These are phyloP conservation scores for Pythium oligandrum DNA, from an alignment of 352 stramenopile species.

Conservation along the genomic window DNA sequence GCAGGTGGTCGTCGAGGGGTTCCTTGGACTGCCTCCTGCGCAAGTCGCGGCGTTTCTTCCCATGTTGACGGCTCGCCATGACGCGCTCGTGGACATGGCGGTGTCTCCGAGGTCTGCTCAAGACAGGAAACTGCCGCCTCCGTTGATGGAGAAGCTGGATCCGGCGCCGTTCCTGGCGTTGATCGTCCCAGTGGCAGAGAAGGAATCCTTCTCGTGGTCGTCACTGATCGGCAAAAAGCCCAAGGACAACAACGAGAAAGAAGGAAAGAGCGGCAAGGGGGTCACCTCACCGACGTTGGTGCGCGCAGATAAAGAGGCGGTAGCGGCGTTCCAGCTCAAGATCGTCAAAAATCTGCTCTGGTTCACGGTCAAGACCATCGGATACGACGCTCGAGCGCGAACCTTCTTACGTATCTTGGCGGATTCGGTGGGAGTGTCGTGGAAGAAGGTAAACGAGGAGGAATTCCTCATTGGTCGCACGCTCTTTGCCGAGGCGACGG, in stretches of 20 bases:
- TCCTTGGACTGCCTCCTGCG: slow-evolving; percentile 39
- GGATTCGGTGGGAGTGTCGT: slow-evolving; percentile 46
- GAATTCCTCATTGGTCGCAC: slow-evolving; percentile 64
- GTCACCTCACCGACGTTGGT: slow-evolving; percentile 6
- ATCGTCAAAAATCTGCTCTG: slow-evolving; percentile 67
- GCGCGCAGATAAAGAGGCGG: slow-evolving; percentile 12
- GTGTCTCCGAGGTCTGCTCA: slow-evolving; percentile 6
- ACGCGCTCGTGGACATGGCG: slow-evolving; percentile 16
- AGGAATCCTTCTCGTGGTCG: slow-evolving; percentile 8
- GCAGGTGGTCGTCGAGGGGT: slow-evolving; percentile 54
- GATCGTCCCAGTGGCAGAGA: slow-evolving; percentile 31
- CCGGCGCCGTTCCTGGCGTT: slow-evolving; percentile 58
- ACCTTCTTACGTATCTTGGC: slow-evolving; percentile 50
- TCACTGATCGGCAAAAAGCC: slow-evolving; percentile 29
- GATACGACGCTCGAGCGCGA: slow-evolving; percentile 67
- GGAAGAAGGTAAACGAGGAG: slow-evolving; percentile 56
- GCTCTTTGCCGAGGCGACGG: slow-evolving; percentile 65
- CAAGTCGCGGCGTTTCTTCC: slow-evolving; percentile 69
- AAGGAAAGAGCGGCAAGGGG: neutral
- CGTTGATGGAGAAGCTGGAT: slow-evolving; percentile 28
- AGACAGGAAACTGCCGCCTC: neutral
- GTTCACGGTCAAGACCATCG: slow-evolving; percentile 73
- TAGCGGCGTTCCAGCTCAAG: slow-evolving; percentile 45
- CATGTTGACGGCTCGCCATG: slow-evolving; percentile 46
- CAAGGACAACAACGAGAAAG: slow-evolving; percentile 15